These are phyloP conservation scores for Bromus sterilis DNA, from an alignment of 176 grass and related monocot genomes.

Conservation along the genomic window DNA sequence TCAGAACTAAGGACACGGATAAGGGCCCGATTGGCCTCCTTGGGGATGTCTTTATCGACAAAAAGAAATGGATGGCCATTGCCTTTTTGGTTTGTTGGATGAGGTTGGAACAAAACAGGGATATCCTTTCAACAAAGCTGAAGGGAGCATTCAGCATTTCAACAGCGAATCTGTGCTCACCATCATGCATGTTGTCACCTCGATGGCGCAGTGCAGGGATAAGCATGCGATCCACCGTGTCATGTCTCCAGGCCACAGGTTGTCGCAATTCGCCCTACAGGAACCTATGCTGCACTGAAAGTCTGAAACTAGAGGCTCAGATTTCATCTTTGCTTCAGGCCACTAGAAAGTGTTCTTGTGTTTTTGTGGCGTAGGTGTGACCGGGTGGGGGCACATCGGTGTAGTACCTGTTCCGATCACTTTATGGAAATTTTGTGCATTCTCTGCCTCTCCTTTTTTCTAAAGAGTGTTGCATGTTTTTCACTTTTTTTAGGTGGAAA, in stretches of 20 bases:
- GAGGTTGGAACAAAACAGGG: neutral
- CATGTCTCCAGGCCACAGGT: neutral
- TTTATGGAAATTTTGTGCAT: neutral
- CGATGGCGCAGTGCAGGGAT: neutral
- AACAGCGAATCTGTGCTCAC: neutral
- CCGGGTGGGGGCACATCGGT: no score
- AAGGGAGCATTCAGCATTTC: neutral
- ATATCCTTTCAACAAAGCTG: neutral
- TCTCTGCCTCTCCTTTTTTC: neutral
- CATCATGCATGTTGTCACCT: neutral
- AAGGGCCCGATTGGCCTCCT: no score
- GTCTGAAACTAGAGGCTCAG: neutral
- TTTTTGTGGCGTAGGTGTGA: neutral
- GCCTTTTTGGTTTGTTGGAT: neutral
- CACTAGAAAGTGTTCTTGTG: neutral
- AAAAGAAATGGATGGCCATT: neutral
- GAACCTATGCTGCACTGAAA: neutral
- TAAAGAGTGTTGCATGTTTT: neutral
- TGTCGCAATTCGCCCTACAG: neutral
- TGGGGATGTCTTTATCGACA: no score
- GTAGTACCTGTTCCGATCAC: no score
- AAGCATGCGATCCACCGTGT: neutral
- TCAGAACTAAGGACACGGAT: no score
- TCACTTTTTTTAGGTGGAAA: neutral
- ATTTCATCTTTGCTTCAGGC: neutral